phyloP scores from a whole-genome alignment of 306 rosid species.

The Amphicarpaea edgeworthii region DNA sequence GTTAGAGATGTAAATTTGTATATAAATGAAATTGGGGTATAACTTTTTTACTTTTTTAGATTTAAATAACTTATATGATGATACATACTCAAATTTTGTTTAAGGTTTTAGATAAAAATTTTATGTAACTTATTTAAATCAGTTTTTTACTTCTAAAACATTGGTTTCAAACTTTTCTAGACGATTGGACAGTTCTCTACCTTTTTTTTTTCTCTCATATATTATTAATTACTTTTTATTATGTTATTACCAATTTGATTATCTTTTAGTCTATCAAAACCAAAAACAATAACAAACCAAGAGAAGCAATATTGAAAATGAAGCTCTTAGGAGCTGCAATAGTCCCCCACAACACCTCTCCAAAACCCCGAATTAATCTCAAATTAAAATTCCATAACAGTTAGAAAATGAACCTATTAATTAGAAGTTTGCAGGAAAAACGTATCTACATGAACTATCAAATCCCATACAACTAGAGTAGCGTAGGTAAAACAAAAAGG shows the following conservation, averaged over 20 bases:
- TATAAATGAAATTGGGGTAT: background rate
- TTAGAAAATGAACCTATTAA: background rate
- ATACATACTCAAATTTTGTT: no score
- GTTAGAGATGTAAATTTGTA: background rate
- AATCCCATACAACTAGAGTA: conserved; percentile 43
- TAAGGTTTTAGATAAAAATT: no score
- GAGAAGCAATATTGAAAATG: background rate
- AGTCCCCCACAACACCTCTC: background rate
- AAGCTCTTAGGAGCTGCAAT: background rate
- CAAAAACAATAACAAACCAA: background rate
- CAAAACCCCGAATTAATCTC: background rate
- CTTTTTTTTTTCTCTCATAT: no score
- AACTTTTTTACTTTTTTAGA: background rate
- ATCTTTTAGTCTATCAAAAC: background rate
- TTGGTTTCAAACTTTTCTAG: background rate
- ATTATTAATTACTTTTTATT: no score
- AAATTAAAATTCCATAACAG: conserved; percentile 11
- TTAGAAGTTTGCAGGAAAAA: background rate
- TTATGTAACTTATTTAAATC: no score
- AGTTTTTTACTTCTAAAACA: background rate
- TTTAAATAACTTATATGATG: no score
- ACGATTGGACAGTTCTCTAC: background rate
- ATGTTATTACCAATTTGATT: background rate
- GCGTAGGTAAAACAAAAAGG: conserved; percentile 28
- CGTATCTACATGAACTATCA: conserved; percentile 36